These are phyloP conservation scores for Tillandsia fasciculata DNA, from an alignment of 176 grass and related monocot species.

Conservation along the genomic window DNA sequence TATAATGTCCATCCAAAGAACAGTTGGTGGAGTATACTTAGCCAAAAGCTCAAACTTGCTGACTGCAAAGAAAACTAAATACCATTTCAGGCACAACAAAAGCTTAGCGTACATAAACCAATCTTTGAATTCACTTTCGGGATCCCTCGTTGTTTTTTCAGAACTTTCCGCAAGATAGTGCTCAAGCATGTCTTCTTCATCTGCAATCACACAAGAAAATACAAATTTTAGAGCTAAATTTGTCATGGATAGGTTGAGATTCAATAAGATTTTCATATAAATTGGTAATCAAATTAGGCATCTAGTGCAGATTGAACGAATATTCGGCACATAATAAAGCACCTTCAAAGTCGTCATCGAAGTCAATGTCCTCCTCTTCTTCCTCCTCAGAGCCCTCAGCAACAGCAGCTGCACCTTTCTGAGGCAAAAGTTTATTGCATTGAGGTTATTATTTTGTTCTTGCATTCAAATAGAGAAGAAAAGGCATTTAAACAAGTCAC, in stretches of 20 bases:
- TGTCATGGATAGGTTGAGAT: background rate
- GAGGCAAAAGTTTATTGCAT: slow-evolving; percentile 17
- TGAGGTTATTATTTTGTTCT: slow-evolving; percentile 4
- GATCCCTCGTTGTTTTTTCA: slow-evolving; percentile 39
- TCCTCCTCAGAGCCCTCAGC: slow-evolving; percentile 62
- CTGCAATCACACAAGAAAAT: slow-evolving; percentile 28
- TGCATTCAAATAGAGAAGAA: slow-evolving; percentile 8
- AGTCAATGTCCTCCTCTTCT: slow-evolving; percentile 86
- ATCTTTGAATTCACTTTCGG: background rate
- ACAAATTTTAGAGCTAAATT: background rate
- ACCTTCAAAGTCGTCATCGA: slow-evolving; percentile 98
- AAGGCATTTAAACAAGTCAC: background rate
- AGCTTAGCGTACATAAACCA: slow-evolving; percentile 11
- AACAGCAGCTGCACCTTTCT: slow-evolving; percentile 80
- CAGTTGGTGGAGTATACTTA: background rate
- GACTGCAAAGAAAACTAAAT: background rate
- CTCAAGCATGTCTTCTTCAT: slow-evolving; percentile 99
- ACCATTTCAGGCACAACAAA: slow-evolving; percentile 2
- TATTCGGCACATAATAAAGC: slow-evolving; percentile 1
- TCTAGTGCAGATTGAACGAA: background rate
- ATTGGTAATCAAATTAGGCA: background rate
- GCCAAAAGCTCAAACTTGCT: background rate
- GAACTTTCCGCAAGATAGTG: slow-evolving; percentile 89
- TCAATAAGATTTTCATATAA: background rate
- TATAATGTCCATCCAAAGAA: background rate